Conservation (phyloP, 495 filamentous ascomycete genomes). For the Penicillium daleae region DNA sequence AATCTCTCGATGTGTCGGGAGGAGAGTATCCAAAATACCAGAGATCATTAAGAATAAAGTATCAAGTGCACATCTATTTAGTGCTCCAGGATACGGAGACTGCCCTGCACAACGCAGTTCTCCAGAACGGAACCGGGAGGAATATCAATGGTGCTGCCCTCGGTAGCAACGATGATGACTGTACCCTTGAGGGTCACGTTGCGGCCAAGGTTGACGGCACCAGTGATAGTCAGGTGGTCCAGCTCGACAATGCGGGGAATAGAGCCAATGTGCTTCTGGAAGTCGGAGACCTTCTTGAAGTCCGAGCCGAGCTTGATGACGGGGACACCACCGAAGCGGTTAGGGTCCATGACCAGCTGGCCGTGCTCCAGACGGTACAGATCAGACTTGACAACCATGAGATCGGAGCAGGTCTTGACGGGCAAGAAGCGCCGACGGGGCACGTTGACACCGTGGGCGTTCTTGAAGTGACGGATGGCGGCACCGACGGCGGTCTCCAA, state of each 20-base stretch:
- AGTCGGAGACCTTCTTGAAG: slow-evolving; percentile 99
- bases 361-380: slow-evolving; percentile 99
- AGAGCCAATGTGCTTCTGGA: slow-evolving; percentile 94
- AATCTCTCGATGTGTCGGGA: neutral
- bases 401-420: slow-evolving; percentile 99
- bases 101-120: slow-evolving; percentile 99
- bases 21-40: neutral
- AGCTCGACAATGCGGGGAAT: slow-evolving; percentile 99
- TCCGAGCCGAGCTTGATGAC: slow-evolving; percentile 98
- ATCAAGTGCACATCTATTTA: slow-evolving; percentile 43
- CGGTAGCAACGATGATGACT: slow-evolving; percentile 99
- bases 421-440: slow-evolving; percentile 97
- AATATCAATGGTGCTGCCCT: slow-evolving; percentile 97
- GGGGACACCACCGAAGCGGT: slow-evolving; percentile 96
- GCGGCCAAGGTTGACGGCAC: slow-evolving; percentile 92
- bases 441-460: slow-evolving; percentile 98
- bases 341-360: slow-evolving; percentile 92
- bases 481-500: slow-evolving; percentile 98
- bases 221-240: slow-evolving; percentile 96
- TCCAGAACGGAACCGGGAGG: slow-evolving; percentile 94
- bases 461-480: slow-evolving; percentile 97
- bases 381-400: slow-evolving; percentile 99
- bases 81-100: slow-evolving; percentile 92
- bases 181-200: slow-evolving; percentile 97
- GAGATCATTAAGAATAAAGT: slow-evolving; percentile 14